These are phyloP conservation scores for Talaromyces rugulosus DNA, from an alignment of 2,329 filamentous ascomycete species.

Conservation along the genomic window DNA sequence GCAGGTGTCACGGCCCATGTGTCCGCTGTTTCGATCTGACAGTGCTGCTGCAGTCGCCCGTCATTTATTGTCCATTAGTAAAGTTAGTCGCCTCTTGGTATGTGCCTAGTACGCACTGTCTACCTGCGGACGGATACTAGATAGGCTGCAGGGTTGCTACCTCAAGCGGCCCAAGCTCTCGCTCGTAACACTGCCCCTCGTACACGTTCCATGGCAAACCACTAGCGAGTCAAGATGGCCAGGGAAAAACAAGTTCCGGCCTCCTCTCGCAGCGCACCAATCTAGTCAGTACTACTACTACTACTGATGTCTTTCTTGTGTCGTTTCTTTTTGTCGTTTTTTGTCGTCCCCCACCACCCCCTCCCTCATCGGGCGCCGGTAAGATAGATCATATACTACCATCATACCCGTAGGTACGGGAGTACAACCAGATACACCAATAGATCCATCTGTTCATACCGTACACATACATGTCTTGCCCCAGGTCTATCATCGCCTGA, in stretches of 20 bases:
- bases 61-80: not conserved
- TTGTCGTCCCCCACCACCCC: not conserved
- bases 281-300: not conserved
- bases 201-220: not conserved
- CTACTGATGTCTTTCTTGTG: not conserved
- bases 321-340: not conserved
- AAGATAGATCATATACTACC: not conserved
- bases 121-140: not conserved
- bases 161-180: slow-evolving; percentile 10
- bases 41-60: not conserved
- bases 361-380: not conserved
- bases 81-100: not conserved
- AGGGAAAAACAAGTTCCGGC: not conserved
- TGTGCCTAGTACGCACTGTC: not conserved
- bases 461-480: not conserved
- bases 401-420: not conserved
- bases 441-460: not conserved
- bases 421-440: not conserved
- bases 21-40: not conserved
- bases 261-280: not conserved
- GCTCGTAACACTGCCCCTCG: not conserved
- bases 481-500: not conserved
- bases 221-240: not conserved
- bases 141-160: not conserved
- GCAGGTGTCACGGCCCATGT: not conserved